These are phyloP conservation scores for Xylaria sp. DNA, from an alignment of 2,329 filamentous ascomycete genomes.

Conservation along the genomic window DNA sequence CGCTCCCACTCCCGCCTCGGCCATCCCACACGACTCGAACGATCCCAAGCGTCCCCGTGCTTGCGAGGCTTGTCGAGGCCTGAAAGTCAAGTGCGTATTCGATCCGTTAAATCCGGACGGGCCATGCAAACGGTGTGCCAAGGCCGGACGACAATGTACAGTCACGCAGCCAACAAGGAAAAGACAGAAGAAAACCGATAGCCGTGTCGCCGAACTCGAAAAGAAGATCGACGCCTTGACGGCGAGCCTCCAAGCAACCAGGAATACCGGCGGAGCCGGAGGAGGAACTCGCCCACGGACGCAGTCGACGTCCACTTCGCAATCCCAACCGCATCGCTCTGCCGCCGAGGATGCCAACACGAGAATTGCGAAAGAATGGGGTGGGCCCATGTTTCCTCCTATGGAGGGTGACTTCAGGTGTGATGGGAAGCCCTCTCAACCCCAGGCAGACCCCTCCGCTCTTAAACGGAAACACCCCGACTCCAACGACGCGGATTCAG, in stretches of 20 bases:
- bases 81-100: conserved; percentile 86
- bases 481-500: conserved; percentile 23
- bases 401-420: conserved; percentile 25
- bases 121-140: conserved; percentile 76
- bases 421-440: conserved; percentile 9
- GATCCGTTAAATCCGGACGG: conserved; percentile 66
- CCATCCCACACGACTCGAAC: conserved; percentile 37
- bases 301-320: background rate
- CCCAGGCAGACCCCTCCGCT: conserved; percentile 39
- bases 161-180: conserved; percentile 78
- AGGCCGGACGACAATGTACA: conserved; percentile 77
- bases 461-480: conserved; percentile 50
- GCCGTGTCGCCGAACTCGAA: conserved; percentile 85
- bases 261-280: conserved; percentile 41
- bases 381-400: conserved; percentile 24
- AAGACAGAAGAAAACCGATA: conserved; percentile 90
- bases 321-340: background rate
- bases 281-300: background rate
- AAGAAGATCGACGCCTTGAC: conserved; percentile 91
- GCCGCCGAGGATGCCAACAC: background rate
- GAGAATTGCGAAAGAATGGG: conserved; percentile 34
- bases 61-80: conserved; percentile 75
- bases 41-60: conserved; percentile 73
- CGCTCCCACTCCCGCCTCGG: conserved; percentile 1
- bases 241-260: conserved; percentile 71